Evolutionary conservation across 2,329 filamentous ascomycete genomes (phyloP).

Genomic region (Trichoderma atrobrunneum): DNA sequence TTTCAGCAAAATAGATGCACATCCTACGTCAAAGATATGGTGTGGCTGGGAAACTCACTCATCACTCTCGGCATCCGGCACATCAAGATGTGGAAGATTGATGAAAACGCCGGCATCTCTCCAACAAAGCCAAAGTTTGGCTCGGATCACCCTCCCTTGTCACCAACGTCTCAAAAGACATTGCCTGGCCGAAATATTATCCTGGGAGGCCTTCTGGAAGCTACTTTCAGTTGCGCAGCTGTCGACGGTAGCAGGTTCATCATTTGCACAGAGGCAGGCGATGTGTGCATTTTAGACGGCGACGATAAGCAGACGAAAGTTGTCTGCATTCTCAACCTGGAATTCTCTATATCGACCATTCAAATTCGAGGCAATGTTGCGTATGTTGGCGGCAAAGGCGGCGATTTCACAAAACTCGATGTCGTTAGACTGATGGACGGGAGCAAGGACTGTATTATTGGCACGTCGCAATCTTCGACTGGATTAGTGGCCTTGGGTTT

Average conservation of each 20-base stretch:
- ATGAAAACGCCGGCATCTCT: slow-evolving; percentile 59
- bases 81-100: slow-evolving; percentile 88
- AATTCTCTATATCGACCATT: slow-evolving; percentile 67
- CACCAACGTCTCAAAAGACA: slow-evolving; percentile 52
- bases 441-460: slow-evolving; percentile 39
- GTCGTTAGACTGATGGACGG: slow-evolving; percentile 48
- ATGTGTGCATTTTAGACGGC: slow-evolving; percentile 86
- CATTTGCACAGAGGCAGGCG: slow-evolving; percentile 81
- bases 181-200: slow-evolving; percentile 84
- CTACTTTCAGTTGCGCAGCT: slow-evolving; percentile 76
- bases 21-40: slow-evolving; percentile 78
- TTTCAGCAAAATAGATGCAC: slow-evolving; percentile 90
- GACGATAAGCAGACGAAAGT: slow-evolving; percentile 69
- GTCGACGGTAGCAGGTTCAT: slow-evolving; percentile 74
- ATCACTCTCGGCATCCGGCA: slow-evolving; percentile 88
- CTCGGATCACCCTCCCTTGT: slow-evolving; percentile 38
- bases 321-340: slow-evolving; percentile 61
- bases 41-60: slow-evolving; percentile 82
- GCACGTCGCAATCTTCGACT: slow-evolving; percentile 36
- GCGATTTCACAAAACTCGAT: slow-evolving; percentile 54
- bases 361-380: slow-evolving; percentile 57
- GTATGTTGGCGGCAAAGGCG: slow-evolving; percentile 68
- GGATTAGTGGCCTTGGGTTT: slow-evolving; percentile 68
- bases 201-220: slow-evolving; percentile 76
- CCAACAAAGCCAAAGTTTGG: slow-evolving; percentile 61